Evolutionary conservation across 148 eudicot species (phyloP).

Genomic region (Cornus controversa): DNA sequence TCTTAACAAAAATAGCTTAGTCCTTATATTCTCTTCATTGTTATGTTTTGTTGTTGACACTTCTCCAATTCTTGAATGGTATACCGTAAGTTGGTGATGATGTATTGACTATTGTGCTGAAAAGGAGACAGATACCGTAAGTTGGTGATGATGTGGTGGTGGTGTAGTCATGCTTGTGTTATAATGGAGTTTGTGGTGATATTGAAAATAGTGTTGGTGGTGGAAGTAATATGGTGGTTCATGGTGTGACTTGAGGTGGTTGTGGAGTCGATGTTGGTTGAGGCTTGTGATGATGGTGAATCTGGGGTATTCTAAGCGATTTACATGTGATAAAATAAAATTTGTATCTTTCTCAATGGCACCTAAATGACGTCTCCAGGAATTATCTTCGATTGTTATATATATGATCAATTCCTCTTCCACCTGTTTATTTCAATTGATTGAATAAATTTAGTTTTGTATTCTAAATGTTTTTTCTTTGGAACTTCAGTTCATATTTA

Average conservation of each 20-base stretch:
- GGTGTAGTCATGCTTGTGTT: not conserved
- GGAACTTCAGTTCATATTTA: not conserved
- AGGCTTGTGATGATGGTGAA: not conserved
- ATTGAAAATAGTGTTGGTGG: not conserved
- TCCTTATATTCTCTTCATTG: not conserved
- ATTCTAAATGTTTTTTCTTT: not conserved
- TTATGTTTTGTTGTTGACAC: not conserved
- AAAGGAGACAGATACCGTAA: not conserved
- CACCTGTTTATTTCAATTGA: not conserved
- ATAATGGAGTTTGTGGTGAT: not conserved
- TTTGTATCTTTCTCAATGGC: not conserved
- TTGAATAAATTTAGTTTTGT: not conserved
- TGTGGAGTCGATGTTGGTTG: not conserved
- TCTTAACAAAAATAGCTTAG: not conserved
- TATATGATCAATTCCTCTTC: not conserved
- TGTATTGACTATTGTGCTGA: not conserved
- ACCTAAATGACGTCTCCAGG: not conserved
- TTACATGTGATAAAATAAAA: too few species aligned
- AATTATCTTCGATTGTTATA: not conserved
- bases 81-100: conserved; percentile 2
- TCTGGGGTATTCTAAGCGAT: too few species aligned
- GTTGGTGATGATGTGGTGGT: not conserved
- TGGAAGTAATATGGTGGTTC: not conserved
- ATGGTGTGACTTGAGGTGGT: not conserved
- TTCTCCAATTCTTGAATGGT: conserved; percentile 6